Evolutionary conservation across 441 rosid genomes (phyloP), one percentile per base, ranked within the genome.

Genomic region (Populus hybrid): DNA sequence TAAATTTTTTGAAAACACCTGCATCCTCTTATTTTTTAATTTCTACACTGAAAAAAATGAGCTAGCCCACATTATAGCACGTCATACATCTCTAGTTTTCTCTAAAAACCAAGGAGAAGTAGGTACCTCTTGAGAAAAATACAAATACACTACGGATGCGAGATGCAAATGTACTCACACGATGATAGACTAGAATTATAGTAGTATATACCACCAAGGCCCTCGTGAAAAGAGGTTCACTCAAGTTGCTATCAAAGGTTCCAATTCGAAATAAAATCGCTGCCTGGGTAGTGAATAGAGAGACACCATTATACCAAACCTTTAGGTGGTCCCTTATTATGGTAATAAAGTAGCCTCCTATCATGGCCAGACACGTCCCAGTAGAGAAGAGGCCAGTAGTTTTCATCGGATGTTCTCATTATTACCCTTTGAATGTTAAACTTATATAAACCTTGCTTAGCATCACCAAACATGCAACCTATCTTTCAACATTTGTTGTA

Each of bases 331-430:
- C 83, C 87, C 66, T 61, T 61, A 0, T 3, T 61, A 21, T 61
- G 21, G 66, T 0, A n/a, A 23, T 71, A 80, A 79, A 81, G 79
- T 24, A 74, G 32, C 72, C 54, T 40, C 14, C 73, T 20, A 32
- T 64, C 67, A 70, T 82, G 66, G 73, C 87, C 86, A 84, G 82
- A 79, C 86, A 66, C 42, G 84, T 81, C 80, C 76, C 67, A 14
- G 79, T 76, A 24, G 38, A 54, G 59, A 38, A 12, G 28, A 42
- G 1, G 70, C 72, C 40, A 14, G 66, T 67, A 18, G 5, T 32
- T 77, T 57, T 59, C 67, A 35, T 1, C 34, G 36, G n/a, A 64
- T 63, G 35, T 70, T 80, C 61, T 73, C 82, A 70, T 26, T 21
- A 28, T 72, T 73, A 10, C 79, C 86, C 69, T 10, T 20, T 26